Evolutionary conservation across 2,329 filamentous ascomycete genomes (phyloP).

Genomic region (Alternaria incomplexa): DNA sequence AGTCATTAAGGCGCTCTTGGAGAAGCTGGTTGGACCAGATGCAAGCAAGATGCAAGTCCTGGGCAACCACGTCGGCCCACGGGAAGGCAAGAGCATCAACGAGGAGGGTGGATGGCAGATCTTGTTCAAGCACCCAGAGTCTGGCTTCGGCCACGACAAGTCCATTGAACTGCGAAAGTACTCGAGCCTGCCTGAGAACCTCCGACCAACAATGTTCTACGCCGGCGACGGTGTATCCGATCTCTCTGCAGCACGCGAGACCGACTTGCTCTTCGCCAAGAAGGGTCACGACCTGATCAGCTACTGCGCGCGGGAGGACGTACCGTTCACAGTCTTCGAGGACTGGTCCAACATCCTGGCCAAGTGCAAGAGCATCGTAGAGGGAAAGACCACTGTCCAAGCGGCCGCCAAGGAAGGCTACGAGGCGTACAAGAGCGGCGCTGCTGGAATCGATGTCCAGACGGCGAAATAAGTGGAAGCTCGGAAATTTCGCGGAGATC

Average conservation of each 20-base stretch:
- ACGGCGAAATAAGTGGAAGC: conserved; percentile 24
- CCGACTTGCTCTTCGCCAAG: conserved; percentile 92
- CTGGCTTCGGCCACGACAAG: conserved; percentile 96
- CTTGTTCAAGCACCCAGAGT: conserved; percentile 80
- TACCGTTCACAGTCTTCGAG: conserved; percentile 87
- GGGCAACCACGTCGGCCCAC: conserved; percentile 77
- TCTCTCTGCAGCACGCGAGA: conserved; percentile 79
- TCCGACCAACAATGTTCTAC: conserved; percentile 87
- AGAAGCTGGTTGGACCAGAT: conserved; percentile 80
- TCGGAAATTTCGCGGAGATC: background rate
- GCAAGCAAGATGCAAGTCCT: conserved; percentile 84
- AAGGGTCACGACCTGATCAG: conserved; percentile 85
- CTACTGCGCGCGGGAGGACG: conserved; percentile 82
- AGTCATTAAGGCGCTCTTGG: conserved; percentile 82
- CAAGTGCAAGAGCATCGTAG: conserved; percentile 76
- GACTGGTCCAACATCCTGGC: conserved; percentile 81
- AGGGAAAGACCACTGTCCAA: conserved; percentile 72
- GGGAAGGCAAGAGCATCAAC: conserved; percentile 77
- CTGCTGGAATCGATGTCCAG: conserved; percentile 43
- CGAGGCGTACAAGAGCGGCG: conserved; percentile 54
- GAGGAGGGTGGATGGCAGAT: conserved; percentile 87
- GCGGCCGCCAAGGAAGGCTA: conserved; percentile 67
- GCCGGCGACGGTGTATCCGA: conserved; percentile 64
- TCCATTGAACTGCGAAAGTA: conserved; percentile 89
- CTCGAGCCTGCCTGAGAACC: conserved; percentile 68